Evolutionary conservation across 2,329 filamentous ascomycete genomes (phyloP), one percentile per base, ranked within the genome.

Genomic region (Chalara sp.): DNA sequence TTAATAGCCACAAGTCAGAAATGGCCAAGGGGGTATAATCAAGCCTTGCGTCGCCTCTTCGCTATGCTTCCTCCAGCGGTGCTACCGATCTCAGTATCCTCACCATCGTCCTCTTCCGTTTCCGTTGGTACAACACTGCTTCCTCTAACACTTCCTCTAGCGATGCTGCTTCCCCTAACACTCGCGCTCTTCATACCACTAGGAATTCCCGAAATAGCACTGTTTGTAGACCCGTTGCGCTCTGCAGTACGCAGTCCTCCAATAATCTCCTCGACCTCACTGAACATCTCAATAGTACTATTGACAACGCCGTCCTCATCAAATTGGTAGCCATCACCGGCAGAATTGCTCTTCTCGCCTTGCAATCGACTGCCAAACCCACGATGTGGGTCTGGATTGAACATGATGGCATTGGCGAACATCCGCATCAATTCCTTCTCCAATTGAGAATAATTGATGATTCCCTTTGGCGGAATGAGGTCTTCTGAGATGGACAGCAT

Each of bases 361-460:
- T 70, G 62, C 50, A 71, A 70, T 61, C 79, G 67, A 55, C 57
- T 31, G 1, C 60, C 57, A 56, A 90, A 87, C 0, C 86, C 86
- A 30, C 84, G 80, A 58, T 87, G 76, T 0, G 86, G 83, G 55
- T 95, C 89, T 0, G 87, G 84, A 61, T 97, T 97, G 74, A 96
- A 99, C 93, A 99, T 97, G 68, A 96, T 87, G 13, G 93, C 92
- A 63, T 97, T 97, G 58, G 90, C 89, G 67, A 97, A 96, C 88
- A 97, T 96, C 61, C 95, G 87, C 61, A 95, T 89, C 8, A 97
- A 74, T 67, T 97, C 92, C 58, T 90, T 89, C 68, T 97, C 92
- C 12, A 97, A 76, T 66, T 97, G 93, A 1, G 86, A 83, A 47
- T 87, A 91, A 68, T 97, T 97, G 68, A 97, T 88, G 61, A 97